Conservation (phyloP, 2,329 filamentous ascomycete species). For the Exophiala dermatitidis region DNA sequence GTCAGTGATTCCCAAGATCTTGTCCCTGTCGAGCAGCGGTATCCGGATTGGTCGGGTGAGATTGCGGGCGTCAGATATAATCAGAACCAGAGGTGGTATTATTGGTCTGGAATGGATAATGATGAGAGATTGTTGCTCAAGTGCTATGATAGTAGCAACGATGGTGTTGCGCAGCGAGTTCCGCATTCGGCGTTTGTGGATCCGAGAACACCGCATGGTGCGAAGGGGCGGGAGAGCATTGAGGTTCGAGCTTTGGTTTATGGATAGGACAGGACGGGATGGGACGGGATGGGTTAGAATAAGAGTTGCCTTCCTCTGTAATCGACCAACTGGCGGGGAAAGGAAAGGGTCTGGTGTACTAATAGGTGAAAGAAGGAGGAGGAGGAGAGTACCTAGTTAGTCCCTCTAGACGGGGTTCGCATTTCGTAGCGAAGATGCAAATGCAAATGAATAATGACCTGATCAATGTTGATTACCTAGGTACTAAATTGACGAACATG, state of each 20-base stretch:
- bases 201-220: constrained; percentile 61
- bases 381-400: too few relatives aligned
- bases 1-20: constrained; percentile 55
- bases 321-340: too few relatives aligned
- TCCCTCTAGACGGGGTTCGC: too few relatives aligned
- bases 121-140: constrained; percentile 68
- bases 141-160: constrained; percentile 62
- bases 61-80: constrained; percentile 62
- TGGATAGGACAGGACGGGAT: constrained; percentile 38
- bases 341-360: too few relatives aligned
- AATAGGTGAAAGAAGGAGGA: too few relatives aligned
- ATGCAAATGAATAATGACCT: too few relatives aligned
- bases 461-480: too few relatives aligned
- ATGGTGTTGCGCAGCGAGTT: constrained; percentile 39
- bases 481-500: too few relatives aligned
- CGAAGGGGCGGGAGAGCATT: constrained; percentile 73
- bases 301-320: too few relatives aligned
- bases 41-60: constrained; percentile 63
- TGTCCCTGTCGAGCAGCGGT: constrained; percentile 65
- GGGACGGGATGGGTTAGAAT: too few relatives aligned
- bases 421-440: too few relatives aligned
- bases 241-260: constrained; percentile 83
- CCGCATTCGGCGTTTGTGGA: constrained; percentile 77
- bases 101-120: constrained; percentile 69
- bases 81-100: constrained; percentile 63